Conservation (phyloP, 202 grass and related monocot species). For the Setaria viridis region DNA sequence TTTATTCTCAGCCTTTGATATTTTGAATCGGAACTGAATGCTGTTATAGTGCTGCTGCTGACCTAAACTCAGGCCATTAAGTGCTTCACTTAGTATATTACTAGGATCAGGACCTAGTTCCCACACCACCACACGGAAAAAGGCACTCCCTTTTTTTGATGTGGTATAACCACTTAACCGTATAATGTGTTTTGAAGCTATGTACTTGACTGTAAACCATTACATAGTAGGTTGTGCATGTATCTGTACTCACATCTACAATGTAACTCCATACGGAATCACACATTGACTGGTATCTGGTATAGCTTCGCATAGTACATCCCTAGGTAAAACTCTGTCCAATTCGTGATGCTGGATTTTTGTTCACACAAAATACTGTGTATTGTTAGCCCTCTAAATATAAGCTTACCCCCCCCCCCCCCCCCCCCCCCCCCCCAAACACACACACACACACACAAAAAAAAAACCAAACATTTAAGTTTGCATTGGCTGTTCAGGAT, state of each 20-base stretch:
- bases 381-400: neutral
- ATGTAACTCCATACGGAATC: constrained; percentile 5
- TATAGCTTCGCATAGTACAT: neutral
- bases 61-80: neutral
- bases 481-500: constrained; percentile 68
- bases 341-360: neutral
- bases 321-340: neutral
- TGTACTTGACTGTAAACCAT: constrained; percentile 8
- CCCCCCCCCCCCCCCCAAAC: too few relatives aligned
- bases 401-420: neutral
- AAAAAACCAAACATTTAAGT: neutral
- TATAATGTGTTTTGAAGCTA: neutral
- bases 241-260: neutral
- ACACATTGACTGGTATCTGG: neutral
- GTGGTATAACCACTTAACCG: neutral
- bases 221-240: neutral
- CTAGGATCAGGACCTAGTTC: constrained; percentile 9
- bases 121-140: neutral
- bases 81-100: neutral
- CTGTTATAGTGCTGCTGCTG: constrained; percentile 12
- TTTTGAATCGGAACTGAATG: neutral
- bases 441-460: too few relatives aligned
- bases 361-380: neutral
- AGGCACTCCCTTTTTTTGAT: neutral
- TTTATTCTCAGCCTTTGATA: neutral